Conservation (phyloP, 106 monocot genomes). For the Allium cepa region DNA sequence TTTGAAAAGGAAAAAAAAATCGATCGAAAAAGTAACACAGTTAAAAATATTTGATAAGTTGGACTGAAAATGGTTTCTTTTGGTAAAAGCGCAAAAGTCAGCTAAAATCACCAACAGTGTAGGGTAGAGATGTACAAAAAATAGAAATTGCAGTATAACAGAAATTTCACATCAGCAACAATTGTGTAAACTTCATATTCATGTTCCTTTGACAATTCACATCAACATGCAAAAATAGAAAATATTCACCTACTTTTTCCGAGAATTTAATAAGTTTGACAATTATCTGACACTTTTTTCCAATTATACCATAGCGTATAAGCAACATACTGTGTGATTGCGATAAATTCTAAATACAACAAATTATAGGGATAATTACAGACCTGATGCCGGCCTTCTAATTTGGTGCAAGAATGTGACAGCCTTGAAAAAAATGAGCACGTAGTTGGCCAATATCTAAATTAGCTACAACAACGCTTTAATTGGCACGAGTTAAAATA, state of each 20-base stretch:
- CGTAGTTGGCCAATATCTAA: neutral
- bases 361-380: neutral
- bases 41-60: no score
- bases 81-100: no score
- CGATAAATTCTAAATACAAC: neutral
- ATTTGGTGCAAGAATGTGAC: neutral
- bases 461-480: neutral
- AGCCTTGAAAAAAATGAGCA: neutral
- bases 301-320: neutral
- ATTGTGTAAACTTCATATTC: no score
- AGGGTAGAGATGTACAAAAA: no score
- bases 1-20: no score
- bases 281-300: no score
- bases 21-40: no score
- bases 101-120: no score
- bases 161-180: no score
- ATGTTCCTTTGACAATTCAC: neutral
- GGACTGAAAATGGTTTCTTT: no score
- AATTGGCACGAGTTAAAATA: no score
- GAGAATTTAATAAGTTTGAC: neutral
- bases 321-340: neutral
- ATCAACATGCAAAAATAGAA: neutral
- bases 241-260: neutral
- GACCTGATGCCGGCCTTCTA: neutral
- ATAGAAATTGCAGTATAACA: no score